phyloP scores from a whole-genome alignment of 2,329 filamentous ascomycete species.

The Juglanconis oblonga region DNA sequence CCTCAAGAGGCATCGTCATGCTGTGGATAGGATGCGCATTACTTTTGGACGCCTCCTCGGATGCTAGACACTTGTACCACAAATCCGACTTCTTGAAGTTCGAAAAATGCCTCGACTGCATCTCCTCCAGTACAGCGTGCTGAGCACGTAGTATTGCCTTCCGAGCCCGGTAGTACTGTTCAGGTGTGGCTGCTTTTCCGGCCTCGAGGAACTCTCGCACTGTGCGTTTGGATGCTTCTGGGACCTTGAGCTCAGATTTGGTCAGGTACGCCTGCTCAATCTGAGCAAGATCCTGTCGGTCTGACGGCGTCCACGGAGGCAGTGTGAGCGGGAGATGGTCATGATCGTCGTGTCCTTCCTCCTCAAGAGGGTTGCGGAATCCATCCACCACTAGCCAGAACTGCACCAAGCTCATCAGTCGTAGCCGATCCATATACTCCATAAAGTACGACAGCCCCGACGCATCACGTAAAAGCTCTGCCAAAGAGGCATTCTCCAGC shows the following conservation, averaged over 20 bases:
- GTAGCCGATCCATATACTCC: conserved; percentile 97
- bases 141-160: conserved; percentile 80
- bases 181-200: conserved; percentile 70
- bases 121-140: conserved; percentile 76
- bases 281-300: conserved; percentile 82
- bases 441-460: conserved; percentile 97
- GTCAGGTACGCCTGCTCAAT: conserved; percentile 88
- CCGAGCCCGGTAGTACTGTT: conserved; percentile 80
- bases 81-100: conserved; percentile 90
- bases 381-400: conserved; percentile 99
- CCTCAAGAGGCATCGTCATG: neutral
- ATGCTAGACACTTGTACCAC: conserved; percentile 92
- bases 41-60: conserved; percentile 65
- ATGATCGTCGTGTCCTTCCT: conserved; percentile 71
- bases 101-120: conserved; percentile 77
- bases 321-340: conserved; percentile 59
- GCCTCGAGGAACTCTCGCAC: conserved; percentile 78
- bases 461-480: conserved; percentile 84
- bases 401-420: conserved; percentile 84
- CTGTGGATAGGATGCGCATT: conserved; percentile 13
- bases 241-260: conserved; percentile 76
- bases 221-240: conserved; percentile 63
- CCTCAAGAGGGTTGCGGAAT: conserved; percentile 89
- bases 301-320: conserved; percentile 75
- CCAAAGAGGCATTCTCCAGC: conserved; percentile 71